Base-by-base conservation (phyloP, 345 rosid genomes). In the Psidium guajava region DNA sequence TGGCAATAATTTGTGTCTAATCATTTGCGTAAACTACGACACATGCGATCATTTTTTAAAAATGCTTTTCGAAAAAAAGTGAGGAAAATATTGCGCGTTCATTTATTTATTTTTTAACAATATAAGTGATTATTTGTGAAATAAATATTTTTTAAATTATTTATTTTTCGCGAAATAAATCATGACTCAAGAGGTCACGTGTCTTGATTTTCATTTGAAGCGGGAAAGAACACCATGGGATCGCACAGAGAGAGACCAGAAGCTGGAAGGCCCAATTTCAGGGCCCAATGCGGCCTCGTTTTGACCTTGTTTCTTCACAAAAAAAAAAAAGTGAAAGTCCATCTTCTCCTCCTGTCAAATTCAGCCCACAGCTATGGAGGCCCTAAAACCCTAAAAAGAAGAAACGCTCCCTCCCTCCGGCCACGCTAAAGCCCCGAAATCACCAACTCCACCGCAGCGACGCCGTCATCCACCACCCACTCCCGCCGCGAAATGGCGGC, bases 401-500 rank as follows among this genome's bases (percentile, higher is more conserved):
- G 12, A 18, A 36, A 69, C 4, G 0, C 21, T 61, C 40, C 74
- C 69, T 58, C 18, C 74, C 40, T 32, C 13, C 47, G 77, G 77
- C 20, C 80, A 36, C 47, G 47, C 25, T 36, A 36, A 69, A 69
- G 13, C 54, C 85, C 85, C 40, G 56, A 49, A 82, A 47, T 36
- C 81, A 13, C 81, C 87, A 52, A 24, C 25, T 22, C 28, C 27
- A 0, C 56, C 50, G 3, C 27, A 3, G 11, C 54, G 47, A 21
- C 77, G 47, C 80, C 80, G 22, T 20, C 59, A 7, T 59, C 24
- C 58, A 0, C 49, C 86, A 40, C 28, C n/a, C 49, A 55, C 83
- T 52, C 27, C 40, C 57, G 14, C 82, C 80, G 57, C 82, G 82
- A 64, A 36, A 94, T 93, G 97, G 90, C 89, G 42, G 88, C 89